phyloP scores from a whole-genome alignment of 768 basidiomycete genomes.

The Termitomyces heimii region DNA sequence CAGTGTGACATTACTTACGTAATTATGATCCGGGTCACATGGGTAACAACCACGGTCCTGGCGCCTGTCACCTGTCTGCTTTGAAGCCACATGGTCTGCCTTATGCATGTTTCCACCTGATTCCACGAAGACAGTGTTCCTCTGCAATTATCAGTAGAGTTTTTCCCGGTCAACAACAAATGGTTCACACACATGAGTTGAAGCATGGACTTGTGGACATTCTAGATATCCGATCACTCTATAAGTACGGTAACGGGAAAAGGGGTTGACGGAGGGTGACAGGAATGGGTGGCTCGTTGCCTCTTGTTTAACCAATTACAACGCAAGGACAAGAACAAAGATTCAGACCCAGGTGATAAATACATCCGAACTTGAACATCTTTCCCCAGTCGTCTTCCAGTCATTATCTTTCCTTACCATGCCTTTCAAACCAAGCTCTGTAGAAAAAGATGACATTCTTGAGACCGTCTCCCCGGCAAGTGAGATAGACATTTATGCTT shows the following conservation, averaged over 20 bases:
- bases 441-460: slow-evolving; percentile 6
- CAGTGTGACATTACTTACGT: too few relatives aligned
- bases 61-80: background rate
- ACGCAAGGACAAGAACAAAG: background rate
- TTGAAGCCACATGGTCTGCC: background rate
- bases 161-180: background rate
- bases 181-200: background rate
- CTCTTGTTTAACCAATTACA: background rate
- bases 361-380: background rate
- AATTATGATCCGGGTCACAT: too few relatives aligned
- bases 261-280: background rate
- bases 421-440: background rate
- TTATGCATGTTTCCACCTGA: background rate
- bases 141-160: background rate
- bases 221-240: background rate
- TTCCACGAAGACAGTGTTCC: background rate
- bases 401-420: background rate
- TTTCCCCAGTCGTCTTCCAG: background rate
- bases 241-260: background rate
- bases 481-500: slow-evolving; percentile 24
- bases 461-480: background rate
- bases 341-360: background rate
- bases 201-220: background rate
- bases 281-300: background rate
- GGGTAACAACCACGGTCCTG: background rate